These are phyloP conservation scores for Porphyra umbilicalis DNA, from an alignment of 31 red algal species.

Conservation along the genomic window DNA sequence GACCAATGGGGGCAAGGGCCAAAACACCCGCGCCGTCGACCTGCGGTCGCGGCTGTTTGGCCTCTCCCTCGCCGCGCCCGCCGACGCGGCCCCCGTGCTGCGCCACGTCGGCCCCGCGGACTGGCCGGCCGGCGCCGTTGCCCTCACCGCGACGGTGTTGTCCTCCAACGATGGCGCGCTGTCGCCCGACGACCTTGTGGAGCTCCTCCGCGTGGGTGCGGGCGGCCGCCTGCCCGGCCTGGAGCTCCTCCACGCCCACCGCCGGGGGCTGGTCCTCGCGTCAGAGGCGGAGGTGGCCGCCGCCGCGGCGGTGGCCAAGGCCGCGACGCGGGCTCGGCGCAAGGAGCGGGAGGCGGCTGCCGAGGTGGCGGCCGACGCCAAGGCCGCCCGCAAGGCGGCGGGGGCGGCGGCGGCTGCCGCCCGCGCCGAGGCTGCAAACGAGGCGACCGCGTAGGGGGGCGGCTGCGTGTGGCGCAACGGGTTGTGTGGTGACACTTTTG, in stretches of 20 bases:
- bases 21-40: background rate
- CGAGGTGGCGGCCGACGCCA: background rate
- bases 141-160: slow-evolving; percentile 18
- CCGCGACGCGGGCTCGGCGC: background rate
- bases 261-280: background rate
- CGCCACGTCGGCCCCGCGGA: slow-evolving; percentile 35
- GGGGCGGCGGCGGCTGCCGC: background rate
- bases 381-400: background rate
- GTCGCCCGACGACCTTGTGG: slow-evolving; percentile 30
- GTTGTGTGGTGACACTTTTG: too few species aligned
- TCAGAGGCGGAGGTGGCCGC: background rate
- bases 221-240: slow-evolving; percentile 9
- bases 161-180: slow-evolving; percentile 30
- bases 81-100: slow-evolving; percentile 52
- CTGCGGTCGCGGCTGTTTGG: background rate
- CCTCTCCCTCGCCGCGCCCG: slow-evolving; percentile 7
- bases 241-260: slow-evolving; percentile 48
- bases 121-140: slow-evolving; percentile 25
- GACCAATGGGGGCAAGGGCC: background rate
- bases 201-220: slow-evolving; percentile 32
- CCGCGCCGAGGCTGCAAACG: too few species aligned
- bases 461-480: too few species aligned
- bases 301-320: background rate
- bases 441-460: too few species aligned
- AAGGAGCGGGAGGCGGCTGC: background rate